Percentiles rank a stretch among this genome's conserved stretches.
These are phyloP conservation scores for Poa annua DNA, from an alignment of 176 grass and related monocot species.

Conservation along the genomic window DNA sequence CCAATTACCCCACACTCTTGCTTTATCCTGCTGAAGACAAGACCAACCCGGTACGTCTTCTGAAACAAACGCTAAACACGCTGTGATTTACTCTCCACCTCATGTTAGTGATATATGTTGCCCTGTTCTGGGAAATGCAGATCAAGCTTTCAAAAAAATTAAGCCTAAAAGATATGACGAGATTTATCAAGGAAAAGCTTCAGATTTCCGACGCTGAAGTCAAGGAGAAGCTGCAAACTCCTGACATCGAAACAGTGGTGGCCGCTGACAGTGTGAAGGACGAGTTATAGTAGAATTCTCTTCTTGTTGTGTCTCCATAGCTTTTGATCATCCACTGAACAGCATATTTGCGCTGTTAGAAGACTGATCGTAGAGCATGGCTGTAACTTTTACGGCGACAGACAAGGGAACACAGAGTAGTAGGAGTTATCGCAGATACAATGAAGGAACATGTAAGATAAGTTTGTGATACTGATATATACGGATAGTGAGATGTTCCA, in stretches of 20 bases:
- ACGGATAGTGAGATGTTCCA: neutral
- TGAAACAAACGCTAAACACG: slow-evolving; percentile 8
- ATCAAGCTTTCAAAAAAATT: slow-evolving; percentile 75
- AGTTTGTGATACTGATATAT: neutral
- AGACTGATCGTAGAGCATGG: neutral
- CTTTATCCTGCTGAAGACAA: slow-evolving; percentile 66
- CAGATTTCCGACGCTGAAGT: slow-evolving; percentile 40
- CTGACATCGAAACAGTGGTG: slow-evolving; percentile 2
- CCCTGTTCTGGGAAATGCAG: slow-evolving; percentile 35
- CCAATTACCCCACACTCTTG: slow-evolving; percentile 65
- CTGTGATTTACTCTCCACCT: neutral
- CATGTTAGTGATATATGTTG: neutral
- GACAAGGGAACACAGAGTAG: slow-evolving; percentile 25
- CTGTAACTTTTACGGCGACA: neutral
- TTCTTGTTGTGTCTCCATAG: neutral
- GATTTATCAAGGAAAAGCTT: slow-evolving; percentile 53
- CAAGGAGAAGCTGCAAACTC: slow-evolving; percentile 42
- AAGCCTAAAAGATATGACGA: slow-evolving; percentile 53
- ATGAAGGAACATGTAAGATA: neutral
- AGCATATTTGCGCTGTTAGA: neutral
- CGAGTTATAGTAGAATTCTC: slow-evolving; percentile 48
- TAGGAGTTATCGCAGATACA: neutral
- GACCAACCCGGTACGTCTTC: slow-evolving; percentile 58
- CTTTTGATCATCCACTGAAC: neutral
- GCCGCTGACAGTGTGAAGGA: slow-evolving; percentile 47